phyloP scores from a whole-genome alignment of 2,329 filamentous ascomycete genomes.

The Talaromyces sp. region DNA sequence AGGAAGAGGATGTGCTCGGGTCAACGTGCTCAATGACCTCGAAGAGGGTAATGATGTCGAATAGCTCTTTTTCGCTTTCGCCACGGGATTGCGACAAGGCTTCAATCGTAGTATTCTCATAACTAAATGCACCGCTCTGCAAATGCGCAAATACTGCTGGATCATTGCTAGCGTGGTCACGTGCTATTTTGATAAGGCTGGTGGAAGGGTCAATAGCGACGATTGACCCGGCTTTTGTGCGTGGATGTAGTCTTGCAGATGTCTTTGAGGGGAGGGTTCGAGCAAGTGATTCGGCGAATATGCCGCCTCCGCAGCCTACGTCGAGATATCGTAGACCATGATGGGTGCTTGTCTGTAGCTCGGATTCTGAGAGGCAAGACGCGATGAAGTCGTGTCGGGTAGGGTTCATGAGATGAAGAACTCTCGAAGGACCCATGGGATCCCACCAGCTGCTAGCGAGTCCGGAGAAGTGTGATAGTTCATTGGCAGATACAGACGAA shows the following conservation, averaged over 20 bases:
- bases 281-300: constrained; percentile 73
- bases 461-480: constrained; percentile 90
- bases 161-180: constrained; percentile 70
- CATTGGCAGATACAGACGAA: constrained; percentile 76
- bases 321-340: constrained; percentile 70
- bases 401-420: constrained; percentile 97
- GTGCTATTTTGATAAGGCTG: constrained; percentile 59
- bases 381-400: constrained; percentile 89
- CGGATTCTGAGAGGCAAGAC: constrained; percentile 61
- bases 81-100: constrained; percentile 45
- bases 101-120: constrained; percentile 76
- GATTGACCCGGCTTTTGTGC: constrained; percentile 40
- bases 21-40: constrained; percentile 95
- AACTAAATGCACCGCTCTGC: constrained; percentile 59
- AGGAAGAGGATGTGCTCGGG: constrained; percentile 70
- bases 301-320: constrained; percentile 91
- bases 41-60: constrained; percentile 82
- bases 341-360: constrained; percentile 31
- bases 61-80: constrained; percentile 32
- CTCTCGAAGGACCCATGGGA: constrained; percentile 82
- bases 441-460: constrained; percentile 98
- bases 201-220: constrained; percentile 47
- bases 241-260: constrained; percentile 21
- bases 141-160: constrained; percentile 56
- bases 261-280: constrained; percentile 34